Evolutionary conservation across 2,329 filamentous ascomycete species (phyloP).

Genomic region (Herpotrichia juniperi): DNA sequence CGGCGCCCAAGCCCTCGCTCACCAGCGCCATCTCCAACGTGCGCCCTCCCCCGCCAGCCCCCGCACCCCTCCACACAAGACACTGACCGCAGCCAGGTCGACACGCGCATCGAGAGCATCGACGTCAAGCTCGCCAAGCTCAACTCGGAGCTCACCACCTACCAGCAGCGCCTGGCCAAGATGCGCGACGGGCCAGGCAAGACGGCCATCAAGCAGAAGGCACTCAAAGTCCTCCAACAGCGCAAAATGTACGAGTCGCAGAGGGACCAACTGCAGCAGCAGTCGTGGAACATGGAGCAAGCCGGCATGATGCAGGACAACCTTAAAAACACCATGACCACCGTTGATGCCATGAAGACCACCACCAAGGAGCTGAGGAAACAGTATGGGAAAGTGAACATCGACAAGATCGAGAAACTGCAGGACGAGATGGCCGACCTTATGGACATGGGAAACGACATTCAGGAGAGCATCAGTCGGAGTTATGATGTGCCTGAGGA

Average conservation of each 20-base stretch:
- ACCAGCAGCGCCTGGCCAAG: conserved; percentile 84
- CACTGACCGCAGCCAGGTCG: conserved; percentile 61
- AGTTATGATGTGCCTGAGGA: conserved; percentile 97
- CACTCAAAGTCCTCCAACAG: conserved; percentile 89
- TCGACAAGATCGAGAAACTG: conserved; percentile 96
- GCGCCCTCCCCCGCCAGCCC: conserved; percentile 28
- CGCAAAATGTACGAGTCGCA: conserved; percentile 94
- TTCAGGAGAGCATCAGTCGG: conserved; percentile 89
- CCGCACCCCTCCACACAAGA: conserved; percentile 4
- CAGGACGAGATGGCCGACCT: conserved; percentile 99
- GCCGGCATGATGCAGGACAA: conserved; percentile 99
- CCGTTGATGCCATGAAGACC: conserved; percentile 95
- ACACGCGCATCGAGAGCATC: conserved; percentile 81
- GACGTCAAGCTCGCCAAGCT: conserved; percentile 94
- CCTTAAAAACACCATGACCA: conserved; percentile 97
- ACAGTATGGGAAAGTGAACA: conserved; percentile 96
- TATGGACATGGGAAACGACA: conserved; percentile 97
- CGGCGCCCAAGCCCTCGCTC: conserved; percentile 88
- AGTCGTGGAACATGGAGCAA: conserved; percentile 99
- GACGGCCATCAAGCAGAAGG: conserved; percentile 89
- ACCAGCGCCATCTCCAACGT: conserved; percentile 82
- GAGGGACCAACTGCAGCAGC: conserved; percentile 89
- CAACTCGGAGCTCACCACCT: conserved; percentile 86
- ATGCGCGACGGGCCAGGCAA: conserved; percentile 98
- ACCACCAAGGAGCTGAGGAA: conserved; percentile 91